Base-by-base conservation (phyloP, 2,329 filamentous ascomycete species). In the Sarocladium brachiariae region DNA sequence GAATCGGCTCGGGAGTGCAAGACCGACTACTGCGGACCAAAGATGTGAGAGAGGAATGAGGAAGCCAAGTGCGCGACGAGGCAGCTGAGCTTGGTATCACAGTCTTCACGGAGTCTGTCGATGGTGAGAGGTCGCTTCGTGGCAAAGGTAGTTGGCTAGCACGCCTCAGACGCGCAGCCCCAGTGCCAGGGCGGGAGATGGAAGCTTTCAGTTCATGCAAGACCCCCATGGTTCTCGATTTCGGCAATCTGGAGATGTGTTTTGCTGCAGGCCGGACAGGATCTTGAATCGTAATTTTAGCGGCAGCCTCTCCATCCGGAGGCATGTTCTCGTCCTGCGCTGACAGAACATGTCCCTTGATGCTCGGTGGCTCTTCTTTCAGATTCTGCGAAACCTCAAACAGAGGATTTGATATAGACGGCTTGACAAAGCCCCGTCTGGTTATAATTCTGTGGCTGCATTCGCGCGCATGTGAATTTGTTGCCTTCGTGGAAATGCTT, bases 151-250 rank as follows among this genome's bases (percentile, higher is more conserved):
- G 14, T 3, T 25, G 51, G 54, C 18, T 48, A 53, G 49, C 23
- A 41, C 31, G 14, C 50, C 47, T 49, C 57, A 57, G 11, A 55
- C 25, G 13, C 49, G 57, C 19, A 64, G 39, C 2, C 59, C 61
- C 3, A 2, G 43, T 43, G 21, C 39, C n/a, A 10, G 61, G 54
- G 13, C 68, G 65, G 1, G 73, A 74, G 2, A 76, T 64, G 1
- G 73, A 72, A 2, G 67, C 64, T 5, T 71, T 73, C 33, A 78
- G 54, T 10, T 68, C 74, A 6, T 71, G 70, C 10, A 78, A 57
- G 1, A 72, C 68, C 21, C 57, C 68, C 55, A 76, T 61, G 1
- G 75, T 76, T 23, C 66, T 65, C 5, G 74, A 75, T 51, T 66
- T 75, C 7, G 74, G 69, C 1, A 76, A 53, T 25, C 60, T 65